Percentiles rank a stretch among this genome's conserved stretches.
Evolutionary conservation across 768 basidiomycete genomes (phyloP).

Genomic region (Cystobasidium onofrii): DNA sequence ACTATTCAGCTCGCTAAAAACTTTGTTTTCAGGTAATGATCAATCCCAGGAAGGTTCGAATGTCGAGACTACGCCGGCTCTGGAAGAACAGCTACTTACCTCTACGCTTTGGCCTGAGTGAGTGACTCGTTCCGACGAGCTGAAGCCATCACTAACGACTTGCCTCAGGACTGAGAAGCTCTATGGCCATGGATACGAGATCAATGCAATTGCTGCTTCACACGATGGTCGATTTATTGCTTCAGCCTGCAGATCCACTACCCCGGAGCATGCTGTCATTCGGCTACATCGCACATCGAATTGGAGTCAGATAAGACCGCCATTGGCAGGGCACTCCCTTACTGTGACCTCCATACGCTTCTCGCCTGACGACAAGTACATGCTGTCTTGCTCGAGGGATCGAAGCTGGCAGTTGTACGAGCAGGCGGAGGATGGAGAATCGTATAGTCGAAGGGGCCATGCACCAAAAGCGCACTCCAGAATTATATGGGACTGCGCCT

Average conservation of each 20-base stretch:
- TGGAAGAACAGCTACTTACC: slow-evolving; percentile 80
- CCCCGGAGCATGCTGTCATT: slow-evolving; percentile 77
- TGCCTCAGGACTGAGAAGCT: slow-evolving; percentile 62
- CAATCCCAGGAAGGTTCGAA: slow-evolving; percentile 11
- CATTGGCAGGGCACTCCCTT: slow-evolving; percentile 72
- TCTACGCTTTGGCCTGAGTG: slow-evolving; percentile 83
- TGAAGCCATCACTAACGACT: too few relatives aligned
- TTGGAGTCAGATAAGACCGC: slow-evolving; percentile 63
- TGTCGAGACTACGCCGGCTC: slow-evolving; percentile 49
- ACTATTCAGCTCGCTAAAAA: background rate
- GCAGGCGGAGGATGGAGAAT: slow-evolving; percentile 45
- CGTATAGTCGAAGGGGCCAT: slow-evolving; percentile 47
- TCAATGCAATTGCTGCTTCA: slow-evolving; percentile 71
- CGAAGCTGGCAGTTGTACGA: slow-evolving; percentile 80
- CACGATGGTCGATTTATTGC: slow-evolving; percentile 63
- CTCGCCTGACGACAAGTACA: slow-evolving; percentile 68
- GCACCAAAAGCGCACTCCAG: slow-evolving; percentile 73
- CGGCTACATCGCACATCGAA: slow-evolving; percentile 66
- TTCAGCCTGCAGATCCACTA: slow-evolving; percentile 81
- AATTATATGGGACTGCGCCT: slow-evolving; percentile 93
- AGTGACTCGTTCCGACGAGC: background rate
- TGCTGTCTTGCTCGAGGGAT: slow-evolving; percentile 83
- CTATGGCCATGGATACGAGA: slow-evolving; percentile 97
- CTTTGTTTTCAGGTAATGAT: background rate
- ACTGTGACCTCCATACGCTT: slow-evolving; percentile 87